phyloP scores from a whole-genome alignment of 1,139 yeast genomes.

The Debaryomyces sp. region DNA sequence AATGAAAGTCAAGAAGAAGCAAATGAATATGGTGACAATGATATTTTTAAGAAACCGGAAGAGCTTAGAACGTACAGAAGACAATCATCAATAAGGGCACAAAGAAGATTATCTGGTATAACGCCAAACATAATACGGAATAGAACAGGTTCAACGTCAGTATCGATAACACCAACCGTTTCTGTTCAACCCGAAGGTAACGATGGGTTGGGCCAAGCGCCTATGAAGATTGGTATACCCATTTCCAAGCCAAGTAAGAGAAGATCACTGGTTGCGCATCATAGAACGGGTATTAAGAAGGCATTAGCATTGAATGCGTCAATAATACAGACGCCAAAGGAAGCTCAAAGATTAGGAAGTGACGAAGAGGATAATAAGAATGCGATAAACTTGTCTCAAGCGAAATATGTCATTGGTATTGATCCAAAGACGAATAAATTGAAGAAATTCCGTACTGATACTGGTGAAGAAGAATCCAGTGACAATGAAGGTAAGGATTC shows the following conservation, averaged over 20 bases:
- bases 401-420: slow-evolving; percentile 32
- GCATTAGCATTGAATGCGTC: slow-evolving; percentile 12
- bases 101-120: slow-evolving; percentile 43
- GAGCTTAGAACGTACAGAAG: slow-evolving; percentile 22
- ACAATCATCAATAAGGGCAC: slow-evolving; percentile 32
- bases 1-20: slow-evolving; percentile 23
- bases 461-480: slow-evolving; percentile 13
- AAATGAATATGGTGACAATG: slow-evolving; percentile 34
- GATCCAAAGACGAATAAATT: slow-evolving; percentile 31
- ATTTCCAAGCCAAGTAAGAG: slow-evolving; percentile 31
- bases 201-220: slow-evolving; percentile 18
- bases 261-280: slow-evolving; percentile 28
- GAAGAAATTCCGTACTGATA: slow-evolving; percentile 20
- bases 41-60: slow-evolving; percentile 33
- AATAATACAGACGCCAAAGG: slow-evolving; percentile 3
- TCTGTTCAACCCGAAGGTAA: slow-evolving; percentile 11
- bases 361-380: slow-evolving; percentile 9
- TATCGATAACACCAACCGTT: slow-evolving; percentile 17
- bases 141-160: slow-evolving; percentile 33
- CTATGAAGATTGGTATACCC: slow-evolving; percentile 44
- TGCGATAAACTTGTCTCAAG: background rate
- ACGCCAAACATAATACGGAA: slow-evolving; percentile 28
- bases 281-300: slow-evolving; percentile 16
- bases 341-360: slow-evolving; percentile 12
- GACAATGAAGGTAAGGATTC: slow-evolving; percentile 2